These are phyloP conservation scores for Diddensiella transvaalensis DNA, from an alignment of 805 yeast genomes.

Conservation along the genomic window DNA sequence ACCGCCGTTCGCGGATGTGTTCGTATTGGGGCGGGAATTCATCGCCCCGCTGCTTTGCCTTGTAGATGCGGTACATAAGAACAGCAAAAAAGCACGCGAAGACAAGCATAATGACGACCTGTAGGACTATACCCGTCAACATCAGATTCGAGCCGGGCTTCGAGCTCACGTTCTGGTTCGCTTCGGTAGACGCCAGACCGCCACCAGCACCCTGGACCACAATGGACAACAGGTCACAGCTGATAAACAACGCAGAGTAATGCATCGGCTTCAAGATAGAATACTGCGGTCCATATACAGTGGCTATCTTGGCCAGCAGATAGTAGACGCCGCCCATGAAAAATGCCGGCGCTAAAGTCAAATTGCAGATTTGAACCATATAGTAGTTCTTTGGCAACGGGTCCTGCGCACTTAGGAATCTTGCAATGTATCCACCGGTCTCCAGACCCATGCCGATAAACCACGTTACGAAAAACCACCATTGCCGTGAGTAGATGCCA, in stretches of 20 bases:
- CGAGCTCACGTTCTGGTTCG: constrained; percentile 33
- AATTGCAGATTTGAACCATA: constrained; percentile 59
- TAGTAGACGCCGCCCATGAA: constrained; percentile 81
- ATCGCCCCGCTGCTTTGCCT: neutral
- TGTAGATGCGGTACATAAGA: constrained; percentile 32
- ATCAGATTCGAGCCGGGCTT: constrained; percentile 58
- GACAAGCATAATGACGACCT: constrained; percentile 63
- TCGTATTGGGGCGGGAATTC: constrained; percentile 15
- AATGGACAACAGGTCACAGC: constrained; percentile 62
- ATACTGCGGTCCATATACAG: constrained; percentile 54
- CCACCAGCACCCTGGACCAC: constrained; percentile 75
- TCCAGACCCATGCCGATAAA: constrained; percentile 56
- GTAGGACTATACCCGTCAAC: constrained; percentile 76
- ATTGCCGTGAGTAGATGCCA: constrained; percentile 48
- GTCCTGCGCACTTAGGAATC: constrained; percentile 46
- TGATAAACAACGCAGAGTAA: constrained; percentile 61
- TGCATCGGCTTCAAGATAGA: constrained; percentile 53
- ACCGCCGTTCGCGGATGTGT: constrained; percentile 11
- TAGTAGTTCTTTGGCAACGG: constrained; percentile 39
- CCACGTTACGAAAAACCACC: constrained; percentile 64
- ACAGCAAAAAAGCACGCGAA: constrained; percentile 51
- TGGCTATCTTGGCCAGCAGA: constrained; percentile 61
- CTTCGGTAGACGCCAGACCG: constrained; percentile 56
- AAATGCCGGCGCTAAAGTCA: constrained; percentile 80
- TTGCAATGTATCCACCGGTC: constrained; percentile 62